These are phyloP conservation scores for Tetrapisispora nanseiensis DNA, from an alignment of 805 yeast genomes.

Conservation along the genomic window DNA sequence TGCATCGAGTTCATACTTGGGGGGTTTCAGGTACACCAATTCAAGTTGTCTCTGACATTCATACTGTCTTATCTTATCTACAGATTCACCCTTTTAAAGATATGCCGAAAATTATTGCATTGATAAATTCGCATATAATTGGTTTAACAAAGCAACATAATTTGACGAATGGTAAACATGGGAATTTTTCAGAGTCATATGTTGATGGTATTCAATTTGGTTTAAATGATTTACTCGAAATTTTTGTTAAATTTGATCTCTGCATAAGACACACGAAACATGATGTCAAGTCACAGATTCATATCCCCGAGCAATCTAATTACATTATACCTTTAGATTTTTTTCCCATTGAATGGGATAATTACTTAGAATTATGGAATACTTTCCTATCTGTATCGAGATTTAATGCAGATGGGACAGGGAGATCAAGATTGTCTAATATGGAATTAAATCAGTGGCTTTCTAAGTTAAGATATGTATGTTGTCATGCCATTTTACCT, in stretches of 20 bases:
- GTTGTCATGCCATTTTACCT: slow-evolving; percentile 60
- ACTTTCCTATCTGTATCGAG: slow-evolving; percentile 52
- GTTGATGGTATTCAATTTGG: slow-evolving; percentile 20
- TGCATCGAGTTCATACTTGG: slow-evolving; percentile 89
- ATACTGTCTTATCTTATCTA: slow-evolving; percentile 60
- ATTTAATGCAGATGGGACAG: slow-evolving; percentile 37
- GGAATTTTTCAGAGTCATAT: background rate
- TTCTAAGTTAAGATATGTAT: slow-evolving; percentile 57
- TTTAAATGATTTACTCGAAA: slow-evolving; percentile 36
- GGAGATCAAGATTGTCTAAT: slow-evolving; percentile 44
- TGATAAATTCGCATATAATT: background rate
- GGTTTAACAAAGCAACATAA: background rate
- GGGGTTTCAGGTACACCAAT: slow-evolving; percentile 96
- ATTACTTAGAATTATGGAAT: slow-evolving; percentile 55
- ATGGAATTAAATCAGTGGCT: slow-evolving; percentile 61
- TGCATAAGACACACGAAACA: slow-evolving; percentile 66
- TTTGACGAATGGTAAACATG: too few relatives aligned
- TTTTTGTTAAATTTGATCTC: slow-evolving; percentile 49
- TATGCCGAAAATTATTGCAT: slow-evolving; percentile 11
- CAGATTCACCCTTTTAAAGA: slow-evolving; percentile 55
- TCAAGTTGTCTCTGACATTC: slow-evolving; percentile 55
- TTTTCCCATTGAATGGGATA: slow-evolving; percentile 74
- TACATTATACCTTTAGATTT: slow-evolving; percentile 63
- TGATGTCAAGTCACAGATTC: slow-evolving; percentile 68
- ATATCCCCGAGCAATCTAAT: slow-evolving; percentile 70